Evolutionary conservation across 2,329 filamentous ascomycete genomes (phyloP), one percentile per base, ranked within the genome.

Genomic region (Stagonosporopsis chrysanthemi): DNA sequence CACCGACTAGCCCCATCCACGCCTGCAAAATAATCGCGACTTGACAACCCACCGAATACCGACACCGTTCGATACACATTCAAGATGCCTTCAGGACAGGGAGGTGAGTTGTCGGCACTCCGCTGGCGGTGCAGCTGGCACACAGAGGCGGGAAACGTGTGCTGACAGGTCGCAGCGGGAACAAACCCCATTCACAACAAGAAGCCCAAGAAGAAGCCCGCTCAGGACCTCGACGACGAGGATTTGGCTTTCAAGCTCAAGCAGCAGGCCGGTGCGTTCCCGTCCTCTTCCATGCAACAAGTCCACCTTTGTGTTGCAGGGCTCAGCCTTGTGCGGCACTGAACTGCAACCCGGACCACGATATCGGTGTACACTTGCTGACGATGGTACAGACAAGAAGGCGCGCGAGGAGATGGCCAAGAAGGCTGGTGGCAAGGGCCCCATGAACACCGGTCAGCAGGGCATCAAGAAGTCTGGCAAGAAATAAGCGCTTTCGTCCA

Each of bases 401-500:
- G 80, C 74, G 9, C 74, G 73, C 56, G 74, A 75, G 36, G 91
- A 92, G 9, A 76, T 96, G 80, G 87, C 89, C n/a, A 84, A 88
- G 60, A 90, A 91, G 81, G 89, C 90, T 42, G 89, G 90, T 71
- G 90, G 90, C 78, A 96, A 96, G 82, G 94, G 94, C 3, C 93
- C 94, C 35, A 77, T 97, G 75, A 93, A 92, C 81, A 89, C 87
- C 29, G 92, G 92, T 31, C 79, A 84, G 45, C 91, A 96, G 80
- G 92, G 92, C 62, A 97, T 98, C 83, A 97, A 97, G 88, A 97
- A 97, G 87, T 95, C 90, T 61, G 93, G 92, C 79, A 97, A 97
- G 70, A 96, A 97, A 88, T 96, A 69, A 72, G 61, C 67, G 60
- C 31, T 22, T 33, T 38, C 40, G 45, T 19, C 42, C 28, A 31